Conservation (phyloP, 495 filamentous ascomycete species). For the Neurospora pannonica region DNA sequence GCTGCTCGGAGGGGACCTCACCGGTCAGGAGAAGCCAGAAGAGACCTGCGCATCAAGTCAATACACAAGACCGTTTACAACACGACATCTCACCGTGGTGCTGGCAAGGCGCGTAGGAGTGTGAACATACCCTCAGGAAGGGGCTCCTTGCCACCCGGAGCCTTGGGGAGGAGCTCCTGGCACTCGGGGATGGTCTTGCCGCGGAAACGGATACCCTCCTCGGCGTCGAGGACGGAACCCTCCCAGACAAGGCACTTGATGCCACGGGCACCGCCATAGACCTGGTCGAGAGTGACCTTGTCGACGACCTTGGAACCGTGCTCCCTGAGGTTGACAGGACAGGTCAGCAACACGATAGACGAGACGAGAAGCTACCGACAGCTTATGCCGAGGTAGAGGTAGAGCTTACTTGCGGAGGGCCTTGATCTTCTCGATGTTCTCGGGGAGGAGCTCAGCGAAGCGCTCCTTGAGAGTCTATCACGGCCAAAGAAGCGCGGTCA, state of each 20-base stretch:
- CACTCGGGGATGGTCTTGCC: conserved; percentile 98
- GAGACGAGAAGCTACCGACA: neutral
- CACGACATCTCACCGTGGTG: neutral
- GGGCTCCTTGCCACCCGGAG: conserved; percentile 89
- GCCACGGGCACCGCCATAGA: conserved; percentile 96
- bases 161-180: conserved; percentile 93
- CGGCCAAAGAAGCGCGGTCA: conserved; percentile 17
- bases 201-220: conserved; percentile 98
- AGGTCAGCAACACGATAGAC: conserved; percentile 5
- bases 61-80: neutral
- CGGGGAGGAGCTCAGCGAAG: conserved; percentile 90
- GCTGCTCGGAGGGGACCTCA: conserved; percentile 92
- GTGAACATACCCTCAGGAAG: conserved; percentile 69
- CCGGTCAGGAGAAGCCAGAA: conserved; percentile 99
- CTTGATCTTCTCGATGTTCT: conserved; percentile 98
- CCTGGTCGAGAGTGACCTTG: conserved; percentile 98
- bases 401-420: conserved; percentile 75
- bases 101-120: neutral
- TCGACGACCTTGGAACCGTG: conserved; percentile 90
- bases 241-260: conserved; percentile 99
- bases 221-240: conserved; percentile 93
- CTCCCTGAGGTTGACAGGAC: conserved; percentile 47
- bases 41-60: conserved; percentile 53
- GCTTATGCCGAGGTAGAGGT: neutral
- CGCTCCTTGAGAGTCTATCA: conserved; percentile 90